These are phyloP conservation scores for Penicillium canariense DNA, from an alignment of 495 filamentous ascomycete species.

Conservation along the genomic window DNA sequence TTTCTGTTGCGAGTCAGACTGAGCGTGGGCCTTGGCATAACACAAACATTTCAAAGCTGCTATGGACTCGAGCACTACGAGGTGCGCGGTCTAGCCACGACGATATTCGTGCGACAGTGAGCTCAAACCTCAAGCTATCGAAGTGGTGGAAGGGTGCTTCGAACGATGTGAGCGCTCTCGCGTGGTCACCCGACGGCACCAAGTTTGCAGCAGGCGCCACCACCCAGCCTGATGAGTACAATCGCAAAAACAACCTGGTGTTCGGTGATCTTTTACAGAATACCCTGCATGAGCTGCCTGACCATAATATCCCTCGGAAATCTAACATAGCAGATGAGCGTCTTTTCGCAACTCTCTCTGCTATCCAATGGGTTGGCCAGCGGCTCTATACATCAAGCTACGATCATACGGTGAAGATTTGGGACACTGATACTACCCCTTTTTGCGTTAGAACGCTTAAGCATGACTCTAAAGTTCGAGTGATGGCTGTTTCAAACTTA, in stretches of 20 bases:
- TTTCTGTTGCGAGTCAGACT: not conserved
- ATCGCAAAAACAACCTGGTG: slow-evolving; percentile 72
- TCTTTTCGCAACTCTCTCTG: slow-evolving; percentile 73
- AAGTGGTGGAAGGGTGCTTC: slow-evolving; percentile 53
- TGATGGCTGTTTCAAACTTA: slow-evolving; percentile 58
- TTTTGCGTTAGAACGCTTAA: slow-evolving; percentile 50
- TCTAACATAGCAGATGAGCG: slow-evolving; percentile 62
- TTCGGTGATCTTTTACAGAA: slow-evolving; percentile 60
- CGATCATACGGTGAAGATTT: slow-evolving; percentile 76
- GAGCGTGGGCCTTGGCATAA: not conserved
- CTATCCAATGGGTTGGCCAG: slow-evolving; percentile 67
- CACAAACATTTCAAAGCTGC: slow-evolving; percentile 15
- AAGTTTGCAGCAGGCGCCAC: slow-evolving; percentile 62
- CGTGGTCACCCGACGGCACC: slow-evolving; percentile 50
- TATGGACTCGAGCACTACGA: slow-evolving; percentile 30
- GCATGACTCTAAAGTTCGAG: slow-evolving; percentile 68
- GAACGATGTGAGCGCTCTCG: slow-evolving; percentile 46
- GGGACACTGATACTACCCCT: slow-evolving; percentile 47
- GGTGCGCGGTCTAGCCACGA: not conserved
- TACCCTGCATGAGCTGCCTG: slow-evolving; percentile 60
- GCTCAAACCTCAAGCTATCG: slow-evolving; percentile 31
- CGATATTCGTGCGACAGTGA: slow-evolving; percentile 18
- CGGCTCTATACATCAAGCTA: slow-evolving; percentile 76
- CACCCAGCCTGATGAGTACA: slow-evolving; percentile 76
- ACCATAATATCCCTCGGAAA: slow-evolving; percentile 60